Percentiles rank a stretch among this genome's conserved stretches.
phyloP scores from a whole-genome alignment of 495 filamentous ascomycete genomes.

The Clavariopsis aquatica region DNA sequence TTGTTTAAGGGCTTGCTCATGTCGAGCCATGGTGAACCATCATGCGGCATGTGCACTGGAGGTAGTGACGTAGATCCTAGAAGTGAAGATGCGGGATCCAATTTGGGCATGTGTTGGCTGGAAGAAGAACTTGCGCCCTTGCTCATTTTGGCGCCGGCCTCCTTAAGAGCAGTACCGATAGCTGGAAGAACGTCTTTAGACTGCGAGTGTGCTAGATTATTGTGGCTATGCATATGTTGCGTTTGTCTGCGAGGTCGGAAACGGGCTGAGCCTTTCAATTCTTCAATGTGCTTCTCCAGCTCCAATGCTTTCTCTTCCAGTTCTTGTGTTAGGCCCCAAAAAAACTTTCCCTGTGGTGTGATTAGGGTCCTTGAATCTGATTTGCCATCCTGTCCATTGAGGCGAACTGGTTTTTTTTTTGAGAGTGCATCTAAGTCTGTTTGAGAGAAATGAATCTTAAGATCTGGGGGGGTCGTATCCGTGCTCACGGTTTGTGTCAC shows the following conservation, averaged over 20 bases:
- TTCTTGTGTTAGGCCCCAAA: conserved; percentile 71
- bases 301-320: conserved; percentile 77
- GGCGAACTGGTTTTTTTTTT: conserved; percentile 47
- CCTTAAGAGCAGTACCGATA: conserved; percentile 33
- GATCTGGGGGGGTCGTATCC: conserved; percentile 20
- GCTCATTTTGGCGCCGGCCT: conserved; percentile 33
- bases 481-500: conserved; percentile 1
- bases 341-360: conserved; percentile 74
- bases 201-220: conserved; percentile 6
- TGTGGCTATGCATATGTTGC: background rate
- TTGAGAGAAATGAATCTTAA: conserved; percentile 40
- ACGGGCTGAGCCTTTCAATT: conserved; percentile 20
- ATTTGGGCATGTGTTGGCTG: conserved; percentile 17
- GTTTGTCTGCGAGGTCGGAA: conserved; percentile 25
- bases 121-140: conserved; percentile 16
- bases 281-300: conserved; percentile 62
- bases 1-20: conserved; percentile 7
- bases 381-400: conserved; percentile 42
- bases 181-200: conserved; percentile 33
- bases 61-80: conserved; percentile 22
- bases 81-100: conserved; percentile 17
- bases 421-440: conserved; percentile 42
- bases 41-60: conserved; percentile 1
- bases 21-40: background rate
- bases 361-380: conserved; percentile 59